Percentiles rank a stretch among this genome's conserved stretches.
These are phyloP conservation scores for Aureobasidium sp. DNA, from an alignment of 2,329 filamentous ascomycete species.

Conservation along the genomic window DNA sequence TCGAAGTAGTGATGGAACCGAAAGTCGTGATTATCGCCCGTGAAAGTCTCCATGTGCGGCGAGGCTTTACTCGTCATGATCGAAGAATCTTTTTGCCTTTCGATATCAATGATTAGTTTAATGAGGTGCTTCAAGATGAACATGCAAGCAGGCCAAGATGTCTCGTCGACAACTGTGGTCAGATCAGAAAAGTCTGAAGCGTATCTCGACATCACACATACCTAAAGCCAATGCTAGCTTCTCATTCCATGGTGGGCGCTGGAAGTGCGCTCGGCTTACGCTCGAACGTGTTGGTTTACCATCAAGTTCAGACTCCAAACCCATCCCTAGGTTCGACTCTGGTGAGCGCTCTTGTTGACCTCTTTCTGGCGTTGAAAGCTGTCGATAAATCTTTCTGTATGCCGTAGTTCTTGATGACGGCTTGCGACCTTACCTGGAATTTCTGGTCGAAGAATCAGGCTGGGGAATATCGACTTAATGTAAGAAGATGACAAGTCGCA, in stretches of 20 bases:
- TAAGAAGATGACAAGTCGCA: neutral
- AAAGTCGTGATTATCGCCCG: neutral
- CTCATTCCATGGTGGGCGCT: neutral
- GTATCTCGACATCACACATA: neutral
- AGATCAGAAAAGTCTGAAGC: neutral
- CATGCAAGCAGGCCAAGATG: neutral
- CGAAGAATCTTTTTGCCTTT: neutral
- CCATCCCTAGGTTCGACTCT: neutral
- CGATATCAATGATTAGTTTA: neutral
- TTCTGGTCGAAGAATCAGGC: too few species aligned
- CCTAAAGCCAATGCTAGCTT: neutral
- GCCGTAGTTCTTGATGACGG: neutral
- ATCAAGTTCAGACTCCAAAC: neutral
- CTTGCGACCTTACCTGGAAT: neutral
- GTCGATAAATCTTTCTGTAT: neutral
- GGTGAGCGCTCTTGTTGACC: too few species aligned
- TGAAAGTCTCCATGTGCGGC: neutral
- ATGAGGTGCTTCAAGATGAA: neutral
- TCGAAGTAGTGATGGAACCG: neutral
- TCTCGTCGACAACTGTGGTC: neutral
- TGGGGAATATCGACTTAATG: neutral
- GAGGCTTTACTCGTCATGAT: neutral
- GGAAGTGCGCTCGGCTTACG: neutral
- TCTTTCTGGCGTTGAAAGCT: neutral
- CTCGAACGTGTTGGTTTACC: neutral